Conservation (phyloP, 768 basidiomycete genomes). For the Pulveroboletus sp. region DNA sequence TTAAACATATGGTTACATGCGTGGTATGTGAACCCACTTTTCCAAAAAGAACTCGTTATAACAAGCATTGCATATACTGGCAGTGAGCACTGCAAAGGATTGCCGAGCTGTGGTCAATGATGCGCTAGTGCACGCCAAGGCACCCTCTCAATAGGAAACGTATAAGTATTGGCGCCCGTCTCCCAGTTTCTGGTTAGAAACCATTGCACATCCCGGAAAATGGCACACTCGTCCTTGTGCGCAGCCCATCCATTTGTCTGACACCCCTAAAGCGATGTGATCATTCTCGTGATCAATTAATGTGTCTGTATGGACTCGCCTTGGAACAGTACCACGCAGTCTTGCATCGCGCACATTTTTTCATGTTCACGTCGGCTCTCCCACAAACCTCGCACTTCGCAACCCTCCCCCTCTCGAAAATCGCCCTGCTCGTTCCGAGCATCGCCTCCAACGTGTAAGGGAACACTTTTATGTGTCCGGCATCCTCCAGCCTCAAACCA, state of each 20-base stretch:
- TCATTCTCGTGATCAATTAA: conserved; percentile 2
- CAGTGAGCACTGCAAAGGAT: neutral
- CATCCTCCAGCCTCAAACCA: conserved; percentile 27
- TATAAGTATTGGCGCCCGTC: conserved; percentile 7
- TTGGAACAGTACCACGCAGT: conserved; percentile 30
- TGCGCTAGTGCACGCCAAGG: conserved; percentile 12
- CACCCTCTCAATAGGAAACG: conserved; percentile 18
- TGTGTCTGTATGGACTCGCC: conserved; percentile 10
- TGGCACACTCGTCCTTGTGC: conserved; percentile 24
- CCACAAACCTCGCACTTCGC: conserved; percentile 24
- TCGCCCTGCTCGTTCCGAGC: conserved; percentile 20
- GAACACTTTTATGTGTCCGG: conserved; percentile 23
- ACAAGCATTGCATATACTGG: neutral
- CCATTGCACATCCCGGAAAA: conserved; percentile 30
- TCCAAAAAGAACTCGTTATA: neutral
- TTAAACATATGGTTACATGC: neutral
- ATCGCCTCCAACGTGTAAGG: conserved; percentile 26
- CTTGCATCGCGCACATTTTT: conserved; percentile 29
- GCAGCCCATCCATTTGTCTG: conserved; percentile 20
- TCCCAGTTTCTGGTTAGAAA: conserved; percentile 29
- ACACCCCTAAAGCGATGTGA: conserved; percentile 15
- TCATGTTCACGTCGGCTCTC: conserved; percentile 13
- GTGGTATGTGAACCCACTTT: conserved; percentile 1
- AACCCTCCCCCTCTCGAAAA: conserved; percentile 19
- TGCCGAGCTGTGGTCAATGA: conserved; percentile 6